A percentile compares a stretch with the other conserved stretches of the same genome.
phyloP scores from a whole-genome alignment of 257 asterid species.

The Nicotiana tomentosiformis region DNA sequence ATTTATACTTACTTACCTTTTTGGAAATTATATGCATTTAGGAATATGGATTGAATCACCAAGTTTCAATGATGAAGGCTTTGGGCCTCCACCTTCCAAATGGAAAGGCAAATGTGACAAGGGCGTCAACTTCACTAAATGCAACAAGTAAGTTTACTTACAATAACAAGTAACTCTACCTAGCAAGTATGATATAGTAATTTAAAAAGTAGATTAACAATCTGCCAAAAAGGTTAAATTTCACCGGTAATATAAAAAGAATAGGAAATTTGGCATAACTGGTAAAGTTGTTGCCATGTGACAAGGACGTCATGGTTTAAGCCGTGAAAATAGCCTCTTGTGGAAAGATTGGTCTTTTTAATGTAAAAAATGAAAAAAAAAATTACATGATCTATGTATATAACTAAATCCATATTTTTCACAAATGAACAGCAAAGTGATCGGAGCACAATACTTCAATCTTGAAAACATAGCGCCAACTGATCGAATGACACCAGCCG shows the following conservation, averaged over 20 bases:
- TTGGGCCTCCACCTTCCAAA: constrained; percentile 18
- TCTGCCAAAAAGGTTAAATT: too few species aligned
- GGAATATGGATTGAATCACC: constrained; percentile 13
- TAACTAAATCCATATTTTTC: not conserved
- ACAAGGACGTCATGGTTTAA: too few species aligned
- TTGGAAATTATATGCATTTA: not conserved
- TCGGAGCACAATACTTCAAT: constrained; percentile 15
- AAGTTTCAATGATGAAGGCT: constrained; percentile 19
- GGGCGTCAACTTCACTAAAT: constrained; percentile 17
- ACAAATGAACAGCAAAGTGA: constrained; percentile 7
- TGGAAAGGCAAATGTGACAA: constrained; percentile 19
- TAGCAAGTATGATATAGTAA: too few species aligned
- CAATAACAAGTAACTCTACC: too few species aligned
- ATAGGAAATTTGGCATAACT: rapidly evolving
- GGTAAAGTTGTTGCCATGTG: too few species aligned
- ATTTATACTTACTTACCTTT: not conserved
- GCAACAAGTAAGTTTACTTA: constrained; percentile 12
- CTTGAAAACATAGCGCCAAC: not conserved
- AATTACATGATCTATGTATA: not conserved
- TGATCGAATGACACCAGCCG: not conserved
- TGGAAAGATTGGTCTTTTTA: too few species aligned
- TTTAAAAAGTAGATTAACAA: too few species aligned
- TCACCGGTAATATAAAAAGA: too few species aligned
- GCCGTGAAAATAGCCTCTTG: too few species aligned
- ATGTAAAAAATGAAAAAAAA: too few species aligned